Percentiles rank a stretch among this genome's conserved stretches.
These are phyloP conservation scores for Pseudocercospora pini-densiflorae DNA, from an alignment of 2,329 filamentous ascomycete species.

Conservation along the genomic window DNA sequence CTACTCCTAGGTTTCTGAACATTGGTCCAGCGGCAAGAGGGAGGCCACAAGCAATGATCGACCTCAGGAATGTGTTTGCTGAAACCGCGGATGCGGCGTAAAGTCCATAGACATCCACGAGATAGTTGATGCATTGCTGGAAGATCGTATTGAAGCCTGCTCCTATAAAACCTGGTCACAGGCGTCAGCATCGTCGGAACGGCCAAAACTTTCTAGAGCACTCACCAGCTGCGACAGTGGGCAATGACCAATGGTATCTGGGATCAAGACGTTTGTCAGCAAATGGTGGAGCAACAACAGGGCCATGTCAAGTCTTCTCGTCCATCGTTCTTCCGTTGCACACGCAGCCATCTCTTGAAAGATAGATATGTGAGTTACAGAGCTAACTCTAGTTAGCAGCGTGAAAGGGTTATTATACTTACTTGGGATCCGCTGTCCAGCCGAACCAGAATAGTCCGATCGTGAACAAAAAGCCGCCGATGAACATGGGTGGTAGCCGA, in stretches of 20 bases:
- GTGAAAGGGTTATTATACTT: background rate
- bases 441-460: slow-evolving; percentile 29
- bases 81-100: slow-evolving; percentile 57
- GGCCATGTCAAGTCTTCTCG: too few relatives aligned
- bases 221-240: slow-evolving; percentile 32
- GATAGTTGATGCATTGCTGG: slow-evolving; percentile 54
- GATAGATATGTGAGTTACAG: too few relatives aligned
- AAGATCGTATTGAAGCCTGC: slow-evolving; percentile 54
- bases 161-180: slow-evolving; percentile 46
- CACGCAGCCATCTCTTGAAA: too few relatives aligned
- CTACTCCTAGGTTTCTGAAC: slow-evolving; percentile 48
- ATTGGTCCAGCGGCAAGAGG: slow-evolving; percentile 46
- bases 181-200: slow-evolving; percentile 24
- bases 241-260: slow-evolving; percentile 46
- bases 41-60: slow-evolving; percentile 47
- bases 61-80: slow-evolving; percentile 56
- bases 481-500: slow-evolving; percentile 50
- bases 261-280: too few relatives aligned
- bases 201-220: background rate
- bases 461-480: slow-evolving; percentile 50
- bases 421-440: slow-evolving; percentile 28
- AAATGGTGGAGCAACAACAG: too few relatives aligned
- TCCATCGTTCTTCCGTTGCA: too few relatives aligned
- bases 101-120: slow-evolving; percentile 42
- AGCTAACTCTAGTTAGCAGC: too few relatives aligned